Percentiles rank a stretch among this genome's conserved stretches.
Evolutionary conservation across 257 asterid species (phyloP).

Genomic region (Forsythia suspensa): DNA sequence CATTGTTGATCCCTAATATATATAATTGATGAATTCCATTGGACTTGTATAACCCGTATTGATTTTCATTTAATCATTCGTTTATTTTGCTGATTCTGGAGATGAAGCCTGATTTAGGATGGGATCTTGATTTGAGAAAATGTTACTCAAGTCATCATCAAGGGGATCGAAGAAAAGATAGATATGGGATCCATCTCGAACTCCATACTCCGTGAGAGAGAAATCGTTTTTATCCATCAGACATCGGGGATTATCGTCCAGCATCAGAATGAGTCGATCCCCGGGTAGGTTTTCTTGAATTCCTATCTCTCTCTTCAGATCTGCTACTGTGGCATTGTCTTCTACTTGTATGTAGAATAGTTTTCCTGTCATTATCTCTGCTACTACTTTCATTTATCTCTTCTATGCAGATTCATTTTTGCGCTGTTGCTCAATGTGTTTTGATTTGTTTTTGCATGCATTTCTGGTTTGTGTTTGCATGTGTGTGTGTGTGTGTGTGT

Average conservation of each 20-base stretch:
- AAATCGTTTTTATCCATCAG: constrained; percentile 32
- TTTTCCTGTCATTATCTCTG: constrained; percentile 61
- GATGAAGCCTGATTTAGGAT: not conserved
- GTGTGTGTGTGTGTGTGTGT: too few relatives aligned
- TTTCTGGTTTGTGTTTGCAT: not conserved
- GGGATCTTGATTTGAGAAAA: constrained; percentile 28
- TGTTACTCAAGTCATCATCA: constrained; percentile 20
- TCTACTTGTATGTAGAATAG: constrained; percentile 46
- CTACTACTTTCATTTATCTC: constrained; percentile 47
- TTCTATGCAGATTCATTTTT: not conserved
- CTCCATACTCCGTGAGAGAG: constrained; percentile 47
- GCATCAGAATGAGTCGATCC: constrained; percentile 53
- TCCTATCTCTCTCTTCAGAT: constrained; percentile 58
- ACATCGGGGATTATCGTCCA: constrained; percentile 24
- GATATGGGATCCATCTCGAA: constrained; percentile 62
- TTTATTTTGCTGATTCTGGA: not conserved
- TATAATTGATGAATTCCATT: not conserved
- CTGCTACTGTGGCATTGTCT: constrained; percentile 48
- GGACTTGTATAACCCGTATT: not conserved
- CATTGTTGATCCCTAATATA: not conserved
- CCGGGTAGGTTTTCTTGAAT: constrained; percentile 52
- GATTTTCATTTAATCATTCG: not conserved
- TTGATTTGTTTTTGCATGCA: not conserved
- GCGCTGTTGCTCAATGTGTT: not conserved
- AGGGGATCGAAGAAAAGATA: constrained; percentile 44